A percentile compares a stretch with the other conserved stretches of the same genome.
These are phyloP conservation scores for Alectoria sarmentosa DNA, from an alignment of 495 filamentous ascomycete species.

Conservation along the genomic window DNA sequence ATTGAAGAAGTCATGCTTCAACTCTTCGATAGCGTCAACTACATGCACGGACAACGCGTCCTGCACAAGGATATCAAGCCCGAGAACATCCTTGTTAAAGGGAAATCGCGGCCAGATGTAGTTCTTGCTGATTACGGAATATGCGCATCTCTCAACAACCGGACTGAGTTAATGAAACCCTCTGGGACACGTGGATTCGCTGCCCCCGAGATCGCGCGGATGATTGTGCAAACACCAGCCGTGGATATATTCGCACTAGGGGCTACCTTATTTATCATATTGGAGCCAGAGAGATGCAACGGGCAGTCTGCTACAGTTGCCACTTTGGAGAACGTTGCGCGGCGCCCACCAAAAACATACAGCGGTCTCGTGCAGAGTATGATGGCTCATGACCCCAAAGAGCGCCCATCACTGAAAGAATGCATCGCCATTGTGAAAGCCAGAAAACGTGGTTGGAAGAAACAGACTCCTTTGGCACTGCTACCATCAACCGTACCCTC, in stretches of 20 bases:
- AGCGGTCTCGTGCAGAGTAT: constrained; percentile 1
- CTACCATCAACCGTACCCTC: too few relatives aligned
- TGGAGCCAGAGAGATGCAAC: not conserved
- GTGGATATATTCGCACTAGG: constrained; percentile 1
- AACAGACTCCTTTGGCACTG: not conserved
- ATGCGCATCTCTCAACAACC: not conserved
- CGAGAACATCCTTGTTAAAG: not conserved
- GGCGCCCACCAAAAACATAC: not conserved
- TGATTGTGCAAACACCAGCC: not conserved
- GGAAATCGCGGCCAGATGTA: not conserved
- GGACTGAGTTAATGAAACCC: not conserved
- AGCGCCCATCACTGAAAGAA: not conserved
- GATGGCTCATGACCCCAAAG: not conserved
- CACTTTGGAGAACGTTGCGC: not conserved
- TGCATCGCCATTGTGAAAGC: not conserved
- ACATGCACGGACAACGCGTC: not conserved
- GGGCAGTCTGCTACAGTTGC: not conserved
- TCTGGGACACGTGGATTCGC: not conserved
- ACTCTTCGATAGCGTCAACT: not conserved
- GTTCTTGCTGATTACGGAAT: constrained; percentile 4
- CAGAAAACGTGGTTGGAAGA: not conserved
- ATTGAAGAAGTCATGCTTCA: constrained; percentile 7
- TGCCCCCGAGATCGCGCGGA: not conserved
- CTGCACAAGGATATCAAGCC: constrained; percentile 9
- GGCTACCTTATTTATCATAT: not conserved